Percentiles rank a stretch among this genome's conserved stretches.
Evolutionary conservation across 805 yeast genomes (phyloP).

Genomic region (Kuraishia cidri): DNA sequence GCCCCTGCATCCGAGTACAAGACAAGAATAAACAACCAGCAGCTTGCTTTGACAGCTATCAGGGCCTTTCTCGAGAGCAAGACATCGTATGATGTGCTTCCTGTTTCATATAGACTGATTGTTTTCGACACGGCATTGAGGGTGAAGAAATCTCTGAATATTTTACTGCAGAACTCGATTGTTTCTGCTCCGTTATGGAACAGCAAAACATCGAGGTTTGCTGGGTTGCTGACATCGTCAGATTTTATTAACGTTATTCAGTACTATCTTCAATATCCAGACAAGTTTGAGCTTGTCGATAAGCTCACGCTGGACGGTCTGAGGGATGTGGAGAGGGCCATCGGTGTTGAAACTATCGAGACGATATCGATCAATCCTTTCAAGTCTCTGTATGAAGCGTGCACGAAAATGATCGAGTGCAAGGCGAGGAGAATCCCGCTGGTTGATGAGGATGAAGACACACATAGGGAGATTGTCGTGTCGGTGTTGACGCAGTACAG

Average conservation of each 20-base stretch:
- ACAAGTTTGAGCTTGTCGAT: constrained; percentile 81
- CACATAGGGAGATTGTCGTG: constrained; percentile 89
- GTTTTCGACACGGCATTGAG: constrained; percentile 88
- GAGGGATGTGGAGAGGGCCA: constrained; percentile 77
- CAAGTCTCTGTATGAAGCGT: constrained; percentile 83
- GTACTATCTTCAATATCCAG: constrained; percentile 85
- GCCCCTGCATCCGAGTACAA: too few relatives aligned
- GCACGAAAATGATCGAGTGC: constrained; percentile 81
- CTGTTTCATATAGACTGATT: constrained; percentile 87
- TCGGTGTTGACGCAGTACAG: constrained; percentile 94
- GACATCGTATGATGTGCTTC: constrained; percentile 93
- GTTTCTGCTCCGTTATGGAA: constrained; percentile 98
- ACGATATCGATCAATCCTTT: constrained; percentile 87
- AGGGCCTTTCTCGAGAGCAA: constrained; percentile 78
- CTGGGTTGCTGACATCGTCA: constrained; percentile 85
- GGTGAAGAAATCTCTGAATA: constrained; percentile 85
- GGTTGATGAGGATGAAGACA: constrained; percentile 88
- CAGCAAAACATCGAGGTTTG: constrained; percentile 79
- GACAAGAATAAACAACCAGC: too few relatives aligned
- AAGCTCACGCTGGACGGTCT: constrained; percentile 77
- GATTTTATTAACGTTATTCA: constrained; percentile 95
- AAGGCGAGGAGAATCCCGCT: constrained; percentile 91
- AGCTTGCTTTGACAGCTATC: constrained; percentile 74
- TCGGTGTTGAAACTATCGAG: constrained; percentile 81
- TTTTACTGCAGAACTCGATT: constrained; percentile 84